Evolutionary conservation across 257 asterid genomes (phyloP).

Genomic region (Salvia miltiorrhiza): DNA sequence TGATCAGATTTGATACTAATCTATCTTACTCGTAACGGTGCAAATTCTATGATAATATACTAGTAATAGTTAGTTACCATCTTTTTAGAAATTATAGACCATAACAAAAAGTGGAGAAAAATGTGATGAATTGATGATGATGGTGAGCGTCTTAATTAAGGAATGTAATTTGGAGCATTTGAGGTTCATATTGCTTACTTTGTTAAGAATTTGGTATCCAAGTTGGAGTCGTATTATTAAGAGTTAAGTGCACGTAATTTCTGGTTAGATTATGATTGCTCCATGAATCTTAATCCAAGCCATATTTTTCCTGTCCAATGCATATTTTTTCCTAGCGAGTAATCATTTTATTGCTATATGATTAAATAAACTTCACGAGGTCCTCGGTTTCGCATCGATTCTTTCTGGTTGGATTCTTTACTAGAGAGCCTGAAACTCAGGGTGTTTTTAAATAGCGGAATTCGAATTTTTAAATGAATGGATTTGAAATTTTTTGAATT

Average conservation of each 20-base stretch:
- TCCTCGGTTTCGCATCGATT: not conserved
- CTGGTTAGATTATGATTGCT: not conserved
- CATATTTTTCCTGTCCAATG: not conserved
- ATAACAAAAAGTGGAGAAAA: too few relatives aligned
- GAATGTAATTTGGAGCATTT: too few relatives aligned
- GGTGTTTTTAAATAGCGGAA: not conserved
- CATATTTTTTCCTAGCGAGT: not conserved
- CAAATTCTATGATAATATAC: too few relatives aligned
- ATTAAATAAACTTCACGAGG: not conserved
- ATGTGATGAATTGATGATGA: not conserved
- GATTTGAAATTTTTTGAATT: not conserved
- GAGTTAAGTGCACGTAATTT: conserved; percentile 19
- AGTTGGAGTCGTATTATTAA: too few relatives aligned
- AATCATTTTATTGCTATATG: not conserved
- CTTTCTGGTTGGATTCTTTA: not conserved
- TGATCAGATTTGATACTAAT: too few relatives aligned
- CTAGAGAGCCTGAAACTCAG: not conserved
- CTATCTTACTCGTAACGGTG: too few relatives aligned
- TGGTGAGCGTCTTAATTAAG: too few relatives aligned
- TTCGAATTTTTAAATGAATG: not conserved
- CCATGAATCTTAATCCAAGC: not conserved
- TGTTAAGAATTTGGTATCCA: too few relatives aligned
- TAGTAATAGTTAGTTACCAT: too few relatives aligned
- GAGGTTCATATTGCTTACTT: too few relatives aligned
- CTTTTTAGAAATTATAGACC: too few relatives aligned